Percentiles rank a stretch among this genome's conserved stretches.
Conservation (phyloP, 257 asterid species). For the Euphrasia confusa region DNA sequence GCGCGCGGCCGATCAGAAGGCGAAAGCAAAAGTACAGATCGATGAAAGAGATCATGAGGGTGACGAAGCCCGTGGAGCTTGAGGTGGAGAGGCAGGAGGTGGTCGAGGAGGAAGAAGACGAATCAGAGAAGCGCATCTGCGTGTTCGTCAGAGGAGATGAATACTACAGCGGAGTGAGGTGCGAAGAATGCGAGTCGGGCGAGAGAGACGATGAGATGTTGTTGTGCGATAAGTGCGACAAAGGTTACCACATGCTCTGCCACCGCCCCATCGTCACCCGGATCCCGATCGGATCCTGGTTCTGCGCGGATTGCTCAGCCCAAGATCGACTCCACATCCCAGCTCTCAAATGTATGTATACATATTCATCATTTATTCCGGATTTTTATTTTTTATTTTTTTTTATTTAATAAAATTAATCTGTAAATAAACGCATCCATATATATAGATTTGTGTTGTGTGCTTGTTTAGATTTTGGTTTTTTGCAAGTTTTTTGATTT, state of each 20-base stretch:
- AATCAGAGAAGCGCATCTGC: no score
- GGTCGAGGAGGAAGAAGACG: not conserved
- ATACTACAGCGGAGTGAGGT: slow-evolving; percentile 31
- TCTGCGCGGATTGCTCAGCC: slow-evolving; percentile 55
- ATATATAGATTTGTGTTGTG: no score
- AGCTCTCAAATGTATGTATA: slow-evolving; percentile 44
- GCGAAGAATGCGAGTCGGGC: slow-evolving; percentile 76
- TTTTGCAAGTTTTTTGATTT: no score
- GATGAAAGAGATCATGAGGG: slow-evolving; percentile 50
- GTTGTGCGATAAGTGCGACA: slow-evolving; percentile 65
- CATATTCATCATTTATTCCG: not conserved
- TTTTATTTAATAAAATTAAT: slow-evolving; percentile 3
- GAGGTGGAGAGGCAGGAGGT: slow-evolving; percentile 7
- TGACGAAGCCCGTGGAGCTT: slow-evolving; percentile 36
- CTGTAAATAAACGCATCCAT: slow-evolving; percentile 11
- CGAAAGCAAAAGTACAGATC: slow-evolving; percentile 35
- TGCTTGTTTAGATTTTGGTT: not conserved
- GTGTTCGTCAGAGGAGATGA: slow-evolving; percentile 20
- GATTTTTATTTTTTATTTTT: not conserved
- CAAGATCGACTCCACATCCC: slow-evolving; percentile 29
- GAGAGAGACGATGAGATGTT: slow-evolving; percentile 56
- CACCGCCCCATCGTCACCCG: slow-evolving; percentile 68
- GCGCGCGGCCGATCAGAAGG: slow-evolving; percentile 4
- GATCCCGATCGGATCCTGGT: slow-evolving; percentile 71
- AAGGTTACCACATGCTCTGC: slow-evolving; percentile 69